phyloP scores from a whole-genome alignment of 805 yeast genomes.

The Wickerhamomyces chambardii region DNA sequence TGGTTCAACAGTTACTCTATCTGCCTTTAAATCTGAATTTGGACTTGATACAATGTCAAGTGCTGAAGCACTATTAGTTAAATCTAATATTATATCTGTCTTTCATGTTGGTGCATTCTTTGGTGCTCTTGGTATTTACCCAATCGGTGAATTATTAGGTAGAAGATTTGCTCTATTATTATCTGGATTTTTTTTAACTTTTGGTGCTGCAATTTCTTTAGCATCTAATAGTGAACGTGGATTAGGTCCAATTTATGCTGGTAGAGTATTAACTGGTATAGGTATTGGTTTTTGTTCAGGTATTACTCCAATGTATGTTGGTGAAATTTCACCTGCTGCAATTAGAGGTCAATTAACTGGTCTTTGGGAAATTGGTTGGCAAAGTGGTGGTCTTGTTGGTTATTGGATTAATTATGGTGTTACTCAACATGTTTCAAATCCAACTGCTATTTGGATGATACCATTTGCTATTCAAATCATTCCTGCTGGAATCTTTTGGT shows the following conservation, averaged over 20 bases:
- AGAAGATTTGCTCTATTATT: conserved; percentile 8
- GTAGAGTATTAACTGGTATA: conserved; percentile 36
- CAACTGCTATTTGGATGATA: conserved; percentile 26
- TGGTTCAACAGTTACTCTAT: conserved; percentile 7
- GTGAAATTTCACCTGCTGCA: conserved; percentile 34
- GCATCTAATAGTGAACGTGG: conserved; percentile 22
- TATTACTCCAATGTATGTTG: conserved; percentile 37
- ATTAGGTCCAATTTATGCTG: conserved; percentile 39
- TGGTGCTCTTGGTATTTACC: conserved; percentile 12
- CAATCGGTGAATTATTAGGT: conserved; percentile 10
- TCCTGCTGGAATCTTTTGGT: conserved; percentile 33
- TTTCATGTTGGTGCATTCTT: conserved; percentile 16
- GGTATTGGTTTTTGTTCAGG: conserved; percentile 45
- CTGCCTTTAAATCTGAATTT: conserved; percentile 6
- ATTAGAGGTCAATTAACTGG: conserved; percentile 37
- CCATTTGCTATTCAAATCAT: conserved; percentile 38
- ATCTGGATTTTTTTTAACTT: conserved; percentile 9
- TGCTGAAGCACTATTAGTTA: neutral
- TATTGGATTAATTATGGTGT: conserved; percentile 44
- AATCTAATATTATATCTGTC: neutral
- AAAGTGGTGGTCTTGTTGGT: conserved; percentile 36
- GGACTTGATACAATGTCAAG: conserved; percentile 2
- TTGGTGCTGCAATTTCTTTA: conserved; percentile 35
- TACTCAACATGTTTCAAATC: conserved; percentile 20
- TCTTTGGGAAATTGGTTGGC: conserved; percentile 40